A percentile compares a stretch with the other conserved stretches of the same genome.
phyloP scores from a whole-genome alignment of 768 basidiomycete genomes.

The Hygrophorus pudorinus region DNA sequence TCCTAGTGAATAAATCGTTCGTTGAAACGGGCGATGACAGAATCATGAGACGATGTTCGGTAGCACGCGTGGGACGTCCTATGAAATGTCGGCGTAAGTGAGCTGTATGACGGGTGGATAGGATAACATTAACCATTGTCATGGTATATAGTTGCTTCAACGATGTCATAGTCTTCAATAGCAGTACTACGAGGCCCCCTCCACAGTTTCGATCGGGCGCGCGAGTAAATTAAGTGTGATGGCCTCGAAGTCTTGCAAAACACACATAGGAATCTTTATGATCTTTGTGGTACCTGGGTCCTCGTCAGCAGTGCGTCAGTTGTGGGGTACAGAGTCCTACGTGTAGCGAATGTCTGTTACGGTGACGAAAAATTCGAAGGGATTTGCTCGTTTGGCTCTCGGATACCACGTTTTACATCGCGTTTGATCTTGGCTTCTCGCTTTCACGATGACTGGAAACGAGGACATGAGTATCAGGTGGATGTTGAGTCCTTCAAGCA shows the following conservation, averaged over 20 bases:
- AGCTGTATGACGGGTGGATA: background rate
- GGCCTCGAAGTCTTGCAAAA: conserved; percentile 97
- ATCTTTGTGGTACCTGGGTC: conserved; percentile 83
- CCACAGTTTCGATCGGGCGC: conserved; percentile 95
- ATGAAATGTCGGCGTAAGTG: background rate
- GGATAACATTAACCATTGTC: conserved; percentile 48
- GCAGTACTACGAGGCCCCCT: conserved; percentile 84
- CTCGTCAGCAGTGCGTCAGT: background rate
- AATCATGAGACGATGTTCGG: conserved; percentile 82
- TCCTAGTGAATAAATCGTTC: conserved; percentile 98
- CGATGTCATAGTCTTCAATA: conserved; percentile 93
- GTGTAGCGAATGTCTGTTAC: conserved; percentile 99
- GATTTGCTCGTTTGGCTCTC: conserved; percentile 94
- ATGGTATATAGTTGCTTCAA: conserved; percentile 87
- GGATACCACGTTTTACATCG: conserved; percentile 87
- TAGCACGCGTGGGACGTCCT: conserved; percentile 98
- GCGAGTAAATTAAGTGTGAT: conserved; percentile 96
- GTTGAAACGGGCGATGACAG: conserved; percentile 91
- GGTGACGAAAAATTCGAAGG: conserved; percentile 96
- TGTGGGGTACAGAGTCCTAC: conserved; percentile 32
- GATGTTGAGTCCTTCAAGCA: background rate
- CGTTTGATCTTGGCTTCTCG: conserved; percentile 94
- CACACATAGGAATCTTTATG: conserved; percentile 95
- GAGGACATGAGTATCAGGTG: background rate
- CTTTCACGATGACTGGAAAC: conserved; percentile 81